Evolutionary conservation across 768 basidiomycete species (phyloP).

Genomic region (Suillus luteus): DNA sequence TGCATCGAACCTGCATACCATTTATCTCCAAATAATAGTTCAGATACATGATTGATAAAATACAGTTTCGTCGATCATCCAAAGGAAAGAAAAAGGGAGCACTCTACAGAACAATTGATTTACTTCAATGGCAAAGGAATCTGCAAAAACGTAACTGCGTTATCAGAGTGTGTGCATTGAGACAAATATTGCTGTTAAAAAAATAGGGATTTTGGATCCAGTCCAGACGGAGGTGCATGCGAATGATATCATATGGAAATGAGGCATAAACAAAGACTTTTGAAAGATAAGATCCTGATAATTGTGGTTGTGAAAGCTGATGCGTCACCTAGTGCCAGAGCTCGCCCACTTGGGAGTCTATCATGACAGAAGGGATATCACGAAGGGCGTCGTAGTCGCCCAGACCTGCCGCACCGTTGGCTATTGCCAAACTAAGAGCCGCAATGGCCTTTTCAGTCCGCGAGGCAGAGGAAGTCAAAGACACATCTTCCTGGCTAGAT

Average conservation of each 20-base stretch:
- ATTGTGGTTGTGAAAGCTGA: background rate
- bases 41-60: conserved; percentile 9
- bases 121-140: conserved; percentile 11
- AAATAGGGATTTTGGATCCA: conserved; percentile 17
- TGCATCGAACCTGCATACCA: background rate
- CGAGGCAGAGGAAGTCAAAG: conserved; percentile 37
- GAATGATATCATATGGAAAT: conserved; percentile 18
- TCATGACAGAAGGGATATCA: conserved; percentile 34
- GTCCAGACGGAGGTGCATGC: conserved; percentile 20
- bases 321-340: conserved; percentile 49
- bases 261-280: conserved; percentile 27
- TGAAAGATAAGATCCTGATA: conserved; percentile 13
- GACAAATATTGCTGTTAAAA: conserved; percentile 31
- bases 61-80: conserved; percentile 6
- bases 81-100: conserved; percentile 19
- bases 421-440: conserved; percentile 59
- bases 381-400: conserved; percentile 56
- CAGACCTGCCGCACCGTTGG: conserved; percentile 62
- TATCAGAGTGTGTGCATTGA: conserved; percentile 25
- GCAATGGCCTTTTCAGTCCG: conserved; percentile 61
- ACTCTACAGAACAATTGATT: conserved; percentile 23
- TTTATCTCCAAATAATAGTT: conserved; percentile 1
- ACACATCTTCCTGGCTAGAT: conserved; percentile 10
- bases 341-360: conserved; percentile 55
- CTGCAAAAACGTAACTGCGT: conserved; percentile 16